Evolutionary conservation across 2,329 filamentous ascomycete species (phyloP).

Genomic region (Aspergillus luchuensis): DNA sequence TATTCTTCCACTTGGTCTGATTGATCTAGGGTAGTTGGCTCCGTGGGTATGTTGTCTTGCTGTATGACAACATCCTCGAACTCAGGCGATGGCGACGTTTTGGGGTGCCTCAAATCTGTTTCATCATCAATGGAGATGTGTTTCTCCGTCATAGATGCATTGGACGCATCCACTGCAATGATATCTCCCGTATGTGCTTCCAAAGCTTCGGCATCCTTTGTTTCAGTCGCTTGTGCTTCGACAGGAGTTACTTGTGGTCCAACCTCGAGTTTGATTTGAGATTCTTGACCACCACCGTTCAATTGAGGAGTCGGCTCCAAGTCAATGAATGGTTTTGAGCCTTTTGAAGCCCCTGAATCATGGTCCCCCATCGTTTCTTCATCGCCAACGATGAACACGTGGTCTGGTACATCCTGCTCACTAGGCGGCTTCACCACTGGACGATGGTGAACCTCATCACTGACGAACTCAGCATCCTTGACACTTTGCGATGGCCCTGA

Average conservation of each 20-base stretch:
- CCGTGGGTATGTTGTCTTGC: conserved; percentile 15
- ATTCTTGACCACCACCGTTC: not conserved
- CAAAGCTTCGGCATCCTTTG: not conserved
- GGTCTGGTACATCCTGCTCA: conserved; percentile 23
- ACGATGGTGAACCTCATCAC: conserved; percentile 27
- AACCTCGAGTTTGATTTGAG: not conserved
- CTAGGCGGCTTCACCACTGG: conserved; percentile 29
- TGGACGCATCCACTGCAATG: conserved; percentile 24
- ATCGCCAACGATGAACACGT: conserved; percentile 30
- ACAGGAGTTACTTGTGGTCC: not conserved
- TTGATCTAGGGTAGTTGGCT: conserved; percentile 14
- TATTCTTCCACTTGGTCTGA: conserved; percentile 2
- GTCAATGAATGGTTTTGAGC: conserved; percentile 34
- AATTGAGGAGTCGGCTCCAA: conserved; percentile 29
- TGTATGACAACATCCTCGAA: conserved; percentile 26
- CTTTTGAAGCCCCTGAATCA: conserved; percentile 39
- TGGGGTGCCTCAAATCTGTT: not conserved
- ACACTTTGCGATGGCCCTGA: conserved; percentile 32
- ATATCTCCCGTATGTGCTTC: conserved; percentile 11
- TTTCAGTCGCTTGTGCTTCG: not conserved
- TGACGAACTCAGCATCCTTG: conserved; percentile 34
- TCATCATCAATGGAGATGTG: not conserved
- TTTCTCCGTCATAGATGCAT: conserved; percentile 16
- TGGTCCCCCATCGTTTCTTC: conserved; percentile 42
- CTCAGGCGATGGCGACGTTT: conserved; percentile 39